Base-by-base conservation (phyloP, 164 flowering plant genomes). In the Paratinospora sagittata region DNA sequence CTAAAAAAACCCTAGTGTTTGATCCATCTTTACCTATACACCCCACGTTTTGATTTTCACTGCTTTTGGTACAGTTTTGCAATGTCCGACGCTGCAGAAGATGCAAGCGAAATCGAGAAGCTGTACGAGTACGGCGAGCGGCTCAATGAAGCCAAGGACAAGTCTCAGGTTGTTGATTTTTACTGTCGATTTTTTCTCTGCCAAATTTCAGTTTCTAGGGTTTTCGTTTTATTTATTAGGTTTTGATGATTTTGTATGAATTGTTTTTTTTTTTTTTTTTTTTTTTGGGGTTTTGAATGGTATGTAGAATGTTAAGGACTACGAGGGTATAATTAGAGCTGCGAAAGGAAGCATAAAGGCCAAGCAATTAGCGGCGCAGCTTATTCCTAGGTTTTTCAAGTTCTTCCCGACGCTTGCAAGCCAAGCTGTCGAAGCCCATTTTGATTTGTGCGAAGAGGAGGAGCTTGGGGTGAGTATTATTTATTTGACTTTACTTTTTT, bases 91-190 rank as follows among this genome's bases (percentile, higher is more conserved):
- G 70, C 68, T 49, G 43, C 84, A 58, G 95, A 89, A 36, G 97
- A 90, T 12, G 77, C 88, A 63, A 83, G 73, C 63, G 91, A 90
- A 66, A 87, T 95, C 75, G 97, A 89, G 77, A 84, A 85, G 87
- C 97, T 95, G 71, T 95, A 95, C 82, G 94, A 89, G 87, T 92
- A 78, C 74, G 94, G 97, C 24, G 97, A 92, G 66, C 88, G 96
- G 0, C 97, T 95, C 79, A 92, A 78, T 69, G 97, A 89, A 73
- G 83, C 92, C 77, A 90, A 90, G 80, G 97, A 92, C 86, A 95
- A 90, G 82, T 85, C 98, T 37, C 85, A 86, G 92, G 98, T 92
- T 12, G 21, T 27, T n/a, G n/a, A n/a, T n/a, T n/a, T 27, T 39
- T 30, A 43, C 52, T 69, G 11, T 17, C 16, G 6, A 11, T 37